These are phyloP conservation scores for Betula pendula DNA, from an alignment of 306 rosid species.

Conservation along the genomic window DNA sequence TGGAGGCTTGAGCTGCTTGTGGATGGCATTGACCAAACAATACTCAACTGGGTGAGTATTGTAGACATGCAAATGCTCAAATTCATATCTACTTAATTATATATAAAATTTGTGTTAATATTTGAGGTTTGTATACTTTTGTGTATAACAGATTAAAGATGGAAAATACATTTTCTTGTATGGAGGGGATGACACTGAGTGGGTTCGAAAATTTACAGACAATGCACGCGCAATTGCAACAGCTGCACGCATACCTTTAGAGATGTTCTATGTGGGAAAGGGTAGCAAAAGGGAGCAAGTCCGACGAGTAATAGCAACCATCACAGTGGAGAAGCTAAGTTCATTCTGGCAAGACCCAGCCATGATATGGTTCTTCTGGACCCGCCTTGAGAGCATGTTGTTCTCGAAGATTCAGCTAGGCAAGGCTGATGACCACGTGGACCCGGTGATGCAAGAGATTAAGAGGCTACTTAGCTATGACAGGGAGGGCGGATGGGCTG, in stretches of 20 bases:
- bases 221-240: constrained; percentile 40
- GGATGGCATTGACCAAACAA: constrained; percentile 48
- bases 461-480: constrained; percentile 55
- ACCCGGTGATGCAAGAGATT: constrained; percentile 50
- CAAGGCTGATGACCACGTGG: constrained; percentile 34
- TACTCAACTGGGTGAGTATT: constrained; percentile 54
- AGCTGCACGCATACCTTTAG: constrained; percentile 40
- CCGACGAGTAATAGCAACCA: constrained; percentile 31
- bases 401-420: constrained; percentile 57
- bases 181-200: constrained; percentile 56
- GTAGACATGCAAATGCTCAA: neutral
- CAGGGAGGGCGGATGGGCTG: constrained; percentile 51
- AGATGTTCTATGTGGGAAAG: constrained; percentile 60
- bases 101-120: neutral
- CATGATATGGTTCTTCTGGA: constrained; percentile 78
- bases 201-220: constrained; percentile 52
- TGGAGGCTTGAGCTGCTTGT: constrained; percentile 59
- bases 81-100: neutral
- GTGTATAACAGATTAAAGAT: constrained; percentile 43
- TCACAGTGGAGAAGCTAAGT: constrained; percentile 41
- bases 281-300: constrained; percentile 52
- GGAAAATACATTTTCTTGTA: constrained; percentile 49
- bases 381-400: constrained; percentile 60
- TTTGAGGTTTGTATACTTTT: neutral
- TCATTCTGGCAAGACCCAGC: constrained; percentile 46